Conservation (phyloP, 2,329 filamentous ascomycete genomes). For the Nemania serpens region DNA sequence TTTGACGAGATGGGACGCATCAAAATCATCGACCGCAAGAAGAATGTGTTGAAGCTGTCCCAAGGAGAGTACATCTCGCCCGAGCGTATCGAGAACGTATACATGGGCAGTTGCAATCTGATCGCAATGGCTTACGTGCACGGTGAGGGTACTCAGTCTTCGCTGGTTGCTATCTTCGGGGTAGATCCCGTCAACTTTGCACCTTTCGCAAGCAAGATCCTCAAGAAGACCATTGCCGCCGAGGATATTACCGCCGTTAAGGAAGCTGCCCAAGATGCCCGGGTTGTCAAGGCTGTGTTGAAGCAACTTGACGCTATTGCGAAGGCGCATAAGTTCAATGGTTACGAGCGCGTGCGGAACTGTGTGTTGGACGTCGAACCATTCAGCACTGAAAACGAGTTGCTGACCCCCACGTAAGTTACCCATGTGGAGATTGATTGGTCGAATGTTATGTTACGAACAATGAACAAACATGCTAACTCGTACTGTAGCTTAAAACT, state of each 20-base stretch:
- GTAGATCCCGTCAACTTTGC: slow-evolving; percentile 86
- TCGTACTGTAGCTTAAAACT: slow-evolving; percentile 57
- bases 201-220: slow-evolving; percentile 74
- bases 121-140: slow-evolving; percentile 86
- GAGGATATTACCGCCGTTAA: slow-evolving; percentile 71
- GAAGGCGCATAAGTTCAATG: slow-evolving; percentile 86
- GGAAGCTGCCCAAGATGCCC: slow-evolving; percentile 68
- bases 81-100: slow-evolving; percentile 95
- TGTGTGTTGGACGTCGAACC: slow-evolving; percentile 81
- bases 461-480: slow-evolving; percentile 28
- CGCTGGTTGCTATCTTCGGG: slow-evolving; percentile 84
- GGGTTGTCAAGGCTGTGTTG: slow-evolving; percentile 74
- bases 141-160: slow-evolving; percentile 81
- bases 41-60: slow-evolving; percentile 98
- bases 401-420: slow-evolving; percentile 83
- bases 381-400: slow-evolving; percentile 90
- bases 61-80: slow-evolving; percentile 98
- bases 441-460: too few species aligned
- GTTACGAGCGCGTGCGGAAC: slow-evolving; percentile 81
- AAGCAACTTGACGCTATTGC: slow-evolving; percentile 79
- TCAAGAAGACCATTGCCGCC: slow-evolving; percentile 67
- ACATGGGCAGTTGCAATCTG: slow-evolving; percentile 78
- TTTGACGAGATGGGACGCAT: slow-evolving; percentile 86
- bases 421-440: too few species aligned
- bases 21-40: slow-evolving; percentile 92